A percentile compares a stretch with the other conserved stretches of the same genome.
These are phyloP conservation scores for Stachybotrys chartarum DNA, from an alignment of 2,329 filamentous ascomycete genomes.

Conservation along the genomic window DNA sequence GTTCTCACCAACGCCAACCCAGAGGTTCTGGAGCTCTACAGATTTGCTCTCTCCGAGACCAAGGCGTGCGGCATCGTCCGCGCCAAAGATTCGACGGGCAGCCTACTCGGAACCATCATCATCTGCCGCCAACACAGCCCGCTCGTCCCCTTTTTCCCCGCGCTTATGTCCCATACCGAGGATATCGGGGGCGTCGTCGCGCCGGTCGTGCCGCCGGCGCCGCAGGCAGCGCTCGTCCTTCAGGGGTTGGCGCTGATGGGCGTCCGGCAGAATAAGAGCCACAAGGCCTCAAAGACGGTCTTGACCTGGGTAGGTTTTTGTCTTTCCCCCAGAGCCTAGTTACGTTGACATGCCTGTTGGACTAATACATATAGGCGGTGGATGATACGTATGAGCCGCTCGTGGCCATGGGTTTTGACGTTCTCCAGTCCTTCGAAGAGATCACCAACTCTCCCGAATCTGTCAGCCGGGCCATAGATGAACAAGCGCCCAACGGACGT, in stretches of 20 bases:
- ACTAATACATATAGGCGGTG: constrained; percentile 40
- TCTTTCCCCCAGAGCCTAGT: not conserved
- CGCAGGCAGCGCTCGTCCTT: constrained; percentile 60
- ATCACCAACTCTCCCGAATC: constrained; percentile 57
- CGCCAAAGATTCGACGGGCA: constrained; percentile 62
- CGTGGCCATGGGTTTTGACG: constrained; percentile 71
- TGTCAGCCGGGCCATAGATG: constrained; percentile 20
- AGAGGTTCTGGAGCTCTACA: constrained; percentile 74
- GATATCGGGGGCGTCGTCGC: constrained; percentile 70
- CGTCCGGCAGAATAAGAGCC: constrained; percentile 72
- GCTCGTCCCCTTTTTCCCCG: constrained; percentile 63
- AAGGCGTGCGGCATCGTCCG: constrained; percentile 75
- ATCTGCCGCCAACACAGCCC: constrained; percentile 66
- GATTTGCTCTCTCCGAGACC: constrained; percentile 62
- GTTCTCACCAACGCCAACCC: constrained; percentile 68
- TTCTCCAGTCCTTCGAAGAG: constrained; percentile 76
- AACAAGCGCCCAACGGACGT: not conserved
- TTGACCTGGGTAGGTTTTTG: constrained; percentile 66
- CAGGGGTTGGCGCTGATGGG: constrained; percentile 77
- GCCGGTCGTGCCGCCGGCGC: constrained; percentile 64
- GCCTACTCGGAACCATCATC: constrained; percentile 71
- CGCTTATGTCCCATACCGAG: constrained; percentile 52
- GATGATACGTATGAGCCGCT: constrained; percentile 70
- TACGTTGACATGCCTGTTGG: no score
- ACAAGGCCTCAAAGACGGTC: constrained; percentile 66